phyloP scores from a whole-genome alignment of 768 basidiomycete genomes.

The Auriscalpium microsporum region DNA sequence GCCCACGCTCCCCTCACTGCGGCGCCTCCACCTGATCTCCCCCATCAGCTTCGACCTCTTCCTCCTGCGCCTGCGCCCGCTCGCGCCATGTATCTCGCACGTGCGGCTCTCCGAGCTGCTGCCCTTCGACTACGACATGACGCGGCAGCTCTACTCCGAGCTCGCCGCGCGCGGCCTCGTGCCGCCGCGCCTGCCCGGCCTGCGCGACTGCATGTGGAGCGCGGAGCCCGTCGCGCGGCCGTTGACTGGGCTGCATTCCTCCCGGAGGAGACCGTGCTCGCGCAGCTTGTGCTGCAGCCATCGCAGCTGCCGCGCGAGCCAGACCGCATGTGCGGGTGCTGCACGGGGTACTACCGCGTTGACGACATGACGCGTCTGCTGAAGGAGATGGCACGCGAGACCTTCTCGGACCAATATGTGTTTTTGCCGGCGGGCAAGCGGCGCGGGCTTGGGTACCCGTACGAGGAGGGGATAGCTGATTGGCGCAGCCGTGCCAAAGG shows the following conservation, averaged over 20 bases:
- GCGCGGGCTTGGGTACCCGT: slow-evolving; percentile 6
- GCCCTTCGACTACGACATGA: slow-evolving; percentile 12
- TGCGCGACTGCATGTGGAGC: slow-evolving; percentile 4
- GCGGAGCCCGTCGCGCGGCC: slow-evolving; percentile 7
- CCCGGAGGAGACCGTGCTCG: not conserved
- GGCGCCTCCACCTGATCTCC: slow-evolving; percentile 13
- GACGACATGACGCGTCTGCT: slow-evolving; percentile 11
- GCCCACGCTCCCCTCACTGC: slow-evolving; percentile 3
- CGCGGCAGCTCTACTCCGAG: slow-evolving; percentile 9
- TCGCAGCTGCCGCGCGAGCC: slow-evolving; percentile 6
- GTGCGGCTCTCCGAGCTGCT: slow-evolving; percentile 14
- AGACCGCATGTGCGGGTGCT: slow-evolving; percentile 11
- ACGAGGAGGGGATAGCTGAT: not conserved
- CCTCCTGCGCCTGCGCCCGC: slow-evolving; percentile 10
- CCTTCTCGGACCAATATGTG: slow-evolving; percentile 2
- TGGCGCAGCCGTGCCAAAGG: not conserved
- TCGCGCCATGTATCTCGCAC: slow-evolving; percentile 9
- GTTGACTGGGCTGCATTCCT: slow-evolving; percentile 10
- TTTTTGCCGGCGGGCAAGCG: slow-evolving; percentile 8
- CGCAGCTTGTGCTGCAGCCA: slow-evolving; percentile 9
- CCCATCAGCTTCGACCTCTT: slow-evolving; percentile 13
- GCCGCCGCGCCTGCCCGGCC: slow-evolving; percentile 3
- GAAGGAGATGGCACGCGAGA: slow-evolving; percentile 11
- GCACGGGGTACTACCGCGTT: slow-evolving; percentile 13
- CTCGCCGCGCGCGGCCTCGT: slow-evolving; percentile 12